Percentiles rank a stretch among this genome's conserved stretches.
phyloP scores from a whole-genome alignment of 129 eudicot species.

The Escallonia rubra region DNA sequence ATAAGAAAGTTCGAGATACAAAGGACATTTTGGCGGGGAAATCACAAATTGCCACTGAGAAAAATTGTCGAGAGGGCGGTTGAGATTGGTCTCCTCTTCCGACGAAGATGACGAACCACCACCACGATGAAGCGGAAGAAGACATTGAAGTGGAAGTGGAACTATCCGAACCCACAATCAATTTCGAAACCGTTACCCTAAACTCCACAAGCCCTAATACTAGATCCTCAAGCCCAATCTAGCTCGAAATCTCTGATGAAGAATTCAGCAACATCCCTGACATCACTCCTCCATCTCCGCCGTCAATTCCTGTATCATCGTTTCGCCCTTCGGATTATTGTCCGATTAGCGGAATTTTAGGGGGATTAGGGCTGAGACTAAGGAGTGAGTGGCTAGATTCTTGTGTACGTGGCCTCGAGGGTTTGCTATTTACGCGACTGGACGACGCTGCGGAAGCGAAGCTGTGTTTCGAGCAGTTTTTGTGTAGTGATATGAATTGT shows the following conservation, averaged over 20 bases:
- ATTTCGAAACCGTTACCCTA: constrained; percentile 53
- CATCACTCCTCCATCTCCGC: constrained; percentile 15
- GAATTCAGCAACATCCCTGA: constrained; percentile 48
- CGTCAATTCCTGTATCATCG: neutral
- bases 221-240: constrained; percentile 25
- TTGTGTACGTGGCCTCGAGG: constrained; percentile 45
- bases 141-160: constrained; percentile 19
- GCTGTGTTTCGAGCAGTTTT: constrained; percentile 67
- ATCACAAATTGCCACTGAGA: neutral
- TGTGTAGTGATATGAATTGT: constrained; percentile 61
- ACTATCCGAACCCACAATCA: constrained; percentile 20
- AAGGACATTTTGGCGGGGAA: too few relatives aligned
- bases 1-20: too few relatives aligned
- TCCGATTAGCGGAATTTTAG: constrained; percentile 38
- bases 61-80: constrained; percentile 62
- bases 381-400: constrained; percentile 73
- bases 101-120: constrained; percentile 52
- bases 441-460: constrained; percentile 60
- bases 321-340: constrained; percentile 20
- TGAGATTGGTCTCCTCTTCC: constrained; percentile 45
- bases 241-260: constrained; percentile 58
- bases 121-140: constrained; percentile 10
- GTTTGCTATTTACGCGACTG: constrained; percentile 35
- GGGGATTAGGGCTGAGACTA: constrained; percentile 51
- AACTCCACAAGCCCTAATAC: constrained; percentile 49